Base-by-base conservation (phyloP, 768 basidiomycete genomes). In the Hericium erinaceus region DNA sequence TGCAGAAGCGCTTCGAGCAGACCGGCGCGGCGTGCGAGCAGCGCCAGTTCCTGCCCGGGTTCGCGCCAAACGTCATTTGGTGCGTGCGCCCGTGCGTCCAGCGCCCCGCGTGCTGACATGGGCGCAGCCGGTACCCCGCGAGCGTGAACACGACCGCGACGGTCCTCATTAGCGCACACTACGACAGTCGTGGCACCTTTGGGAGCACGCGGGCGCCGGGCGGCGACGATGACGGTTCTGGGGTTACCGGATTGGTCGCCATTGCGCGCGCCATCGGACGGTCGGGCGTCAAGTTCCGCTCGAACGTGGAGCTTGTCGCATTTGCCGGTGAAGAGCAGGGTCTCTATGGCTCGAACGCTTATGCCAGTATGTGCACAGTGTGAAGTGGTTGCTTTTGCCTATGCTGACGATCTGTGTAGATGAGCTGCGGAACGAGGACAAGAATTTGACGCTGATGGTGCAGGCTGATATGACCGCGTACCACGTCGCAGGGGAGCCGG, bases 311-410 rank as follows among this genome's bases (percentile, higher is more conserved):
- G 63, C 76, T 97, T 9, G 84, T 82, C 41, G 82, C 85, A 52
- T 95, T 95, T 64, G 87, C 92, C 1, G 94, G 93, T 5, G 94
- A 97, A 67, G 94, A 97, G 64, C 94, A 97, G 66, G 94, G 94
- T 4, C 71, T 94, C 15, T 68, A 82, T 13, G 94, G 94, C 28
- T 90, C 87, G 20, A 79, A 71, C 60, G 83, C 84, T 7, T 95
- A 94, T 68, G 85, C 93, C 13, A 74, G 91, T 91, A 67, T 67
- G 87, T 75, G 38, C 8, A 33, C 1, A 9, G 5, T 33, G 33
- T 10, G 33, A 8, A 33, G 8, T 10, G 4, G 28, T 33, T 33
- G 28, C 28, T 10, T 33, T 33, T 33, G 33, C 33, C 33, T 12
- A 38, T 39, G 37, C 39, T 58, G 56, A 50, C 20, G 20, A 11